phyloP scores from a whole-genome alignment of 1,139 yeast genomes.

The Blastobotrys arbuscula region DNA sequence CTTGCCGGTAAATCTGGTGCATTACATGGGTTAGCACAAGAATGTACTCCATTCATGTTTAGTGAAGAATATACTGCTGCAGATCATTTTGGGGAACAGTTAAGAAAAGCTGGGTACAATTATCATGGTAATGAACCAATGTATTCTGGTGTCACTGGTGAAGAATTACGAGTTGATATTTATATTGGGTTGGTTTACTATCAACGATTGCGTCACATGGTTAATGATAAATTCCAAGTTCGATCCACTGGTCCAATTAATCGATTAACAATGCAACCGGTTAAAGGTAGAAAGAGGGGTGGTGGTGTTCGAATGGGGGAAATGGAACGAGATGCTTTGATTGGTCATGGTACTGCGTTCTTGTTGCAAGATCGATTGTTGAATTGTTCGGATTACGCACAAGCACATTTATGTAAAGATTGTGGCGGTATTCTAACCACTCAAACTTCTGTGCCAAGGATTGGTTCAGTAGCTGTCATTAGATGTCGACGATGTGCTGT shows the following conservation, averaged over 20 bases:
- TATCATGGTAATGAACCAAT: slow-evolving; percentile 98
- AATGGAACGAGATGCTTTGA: slow-evolving; percentile 98
- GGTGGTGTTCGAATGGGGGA: slow-evolving; percentile 99
- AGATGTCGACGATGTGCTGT: slow-evolving; percentile 92
- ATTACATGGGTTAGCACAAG: slow-evolving; percentile 95
- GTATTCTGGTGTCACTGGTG: slow-evolving; percentile 99
- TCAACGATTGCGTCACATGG: slow-evolving; percentile 99
- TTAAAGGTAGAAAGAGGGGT: slow-evolving; percentile 96
- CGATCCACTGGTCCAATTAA: slow-evolving; percentile 98
- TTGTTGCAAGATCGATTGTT: slow-evolving; percentile 89
- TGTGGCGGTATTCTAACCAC: slow-evolving; percentile 93
- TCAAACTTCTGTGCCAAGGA: slow-evolving; percentile 84
- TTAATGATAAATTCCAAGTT: slow-evolving; percentile 98
- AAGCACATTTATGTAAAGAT: slow-evolving; percentile 79
- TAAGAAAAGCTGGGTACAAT: slow-evolving; percentile 82
- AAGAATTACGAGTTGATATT: slow-evolving; percentile 91
- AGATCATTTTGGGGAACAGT: slow-evolving; percentile 93
- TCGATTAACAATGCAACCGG: slow-evolving; percentile 97
- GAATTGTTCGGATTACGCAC: slow-evolving; percentile 94
- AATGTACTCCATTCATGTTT: slow-evolving; percentile 94
- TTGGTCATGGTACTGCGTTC: slow-evolving; percentile 99
- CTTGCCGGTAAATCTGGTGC: slow-evolving; percentile 99
- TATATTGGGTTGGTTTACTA: slow-evolving; percentile 95
- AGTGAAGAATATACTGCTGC: slow-evolving; percentile 93
- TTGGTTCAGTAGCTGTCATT: slow-evolving; percentile 71